Conservation (phyloP, 2,329 filamentous ascomycete genomes). For the Hypomyces perniciosus region DNA sequence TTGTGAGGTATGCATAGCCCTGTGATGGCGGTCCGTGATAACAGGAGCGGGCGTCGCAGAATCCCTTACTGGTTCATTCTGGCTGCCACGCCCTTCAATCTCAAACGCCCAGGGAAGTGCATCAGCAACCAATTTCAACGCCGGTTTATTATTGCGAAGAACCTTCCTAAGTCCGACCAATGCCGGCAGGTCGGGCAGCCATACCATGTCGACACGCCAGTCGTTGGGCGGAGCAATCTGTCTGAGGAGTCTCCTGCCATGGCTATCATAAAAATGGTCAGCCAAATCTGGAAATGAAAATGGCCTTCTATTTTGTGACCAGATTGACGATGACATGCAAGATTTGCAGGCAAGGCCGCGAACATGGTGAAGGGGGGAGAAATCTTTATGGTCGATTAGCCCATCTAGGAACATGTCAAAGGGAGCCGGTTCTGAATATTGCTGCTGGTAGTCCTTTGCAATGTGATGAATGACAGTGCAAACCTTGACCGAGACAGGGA, state of each 20-base stretch:
- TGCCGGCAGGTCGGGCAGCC: conserved; percentile 30
- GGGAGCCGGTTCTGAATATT: conserved; percentile 51
- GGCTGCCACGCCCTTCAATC: not conserved
- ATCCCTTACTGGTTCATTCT: not conserved
- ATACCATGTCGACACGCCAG: conserved; percentile 44
- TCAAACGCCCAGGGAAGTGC: conserved; percentile 33
- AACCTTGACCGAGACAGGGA: conserved; percentile 57
- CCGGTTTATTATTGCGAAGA: conserved; percentile 27
- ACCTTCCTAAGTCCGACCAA: conserved; percentile 25
- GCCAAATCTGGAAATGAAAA: conserved; percentile 56
- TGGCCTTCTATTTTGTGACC: conserved; percentile 33
- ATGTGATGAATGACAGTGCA: conserved; percentile 60
- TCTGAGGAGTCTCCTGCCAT: conserved; percentile 24
- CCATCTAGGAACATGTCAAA: conserved; percentile 55
- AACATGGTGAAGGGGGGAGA: conserved; percentile 50
- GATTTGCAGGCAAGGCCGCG: conserved; percentile 48
- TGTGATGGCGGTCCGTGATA: not conserved
- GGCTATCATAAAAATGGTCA: conserved; percentile 48
- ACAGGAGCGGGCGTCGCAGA: not conserved
- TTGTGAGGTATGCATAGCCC: not conserved
- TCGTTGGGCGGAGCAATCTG: conserved; percentile 23
- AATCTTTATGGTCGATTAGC: conserved; percentile 49
- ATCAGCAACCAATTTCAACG: conserved; percentile 30
- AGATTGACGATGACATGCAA: conserved; percentile 34
- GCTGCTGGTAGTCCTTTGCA: conserved; percentile 49